These are phyloP conservation scores for Litsea cubeba DNA, from an alignment of 164 flowering plant species.

Conservation along the genomic window DNA sequence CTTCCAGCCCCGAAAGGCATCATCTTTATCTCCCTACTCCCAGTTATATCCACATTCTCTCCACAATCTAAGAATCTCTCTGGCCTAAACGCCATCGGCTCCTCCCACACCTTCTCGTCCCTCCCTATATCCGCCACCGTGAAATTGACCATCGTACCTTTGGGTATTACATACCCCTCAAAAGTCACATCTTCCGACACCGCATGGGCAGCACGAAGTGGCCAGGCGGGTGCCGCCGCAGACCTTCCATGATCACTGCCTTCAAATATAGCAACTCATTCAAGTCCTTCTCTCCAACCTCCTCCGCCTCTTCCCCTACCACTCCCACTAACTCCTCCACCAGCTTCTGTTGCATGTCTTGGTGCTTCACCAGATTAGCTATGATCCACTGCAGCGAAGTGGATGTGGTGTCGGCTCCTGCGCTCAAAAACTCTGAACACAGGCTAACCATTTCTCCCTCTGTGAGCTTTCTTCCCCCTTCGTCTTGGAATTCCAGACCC, in stretches of 20 bases:
- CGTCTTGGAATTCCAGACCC: slow-evolving; percentile 26
- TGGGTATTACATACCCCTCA: slow-evolving; percentile 30
- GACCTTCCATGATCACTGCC: slow-evolving; percentile 13
- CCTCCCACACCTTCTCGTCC: slow-evolving; percentile 20
- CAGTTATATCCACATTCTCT: slow-evolving; percentile 25
- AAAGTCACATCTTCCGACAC: slow-evolving; percentile 23
- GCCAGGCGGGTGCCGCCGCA: slow-evolving; percentile 15
- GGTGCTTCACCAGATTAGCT: slow-evolving; percentile 27
- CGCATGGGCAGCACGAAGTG: slow-evolving; percentile 18
- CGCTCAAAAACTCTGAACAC: slow-evolving; percentile 33
- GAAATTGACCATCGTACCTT: slow-evolving; percentile 24
- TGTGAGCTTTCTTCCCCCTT: slow-evolving; percentile 30
- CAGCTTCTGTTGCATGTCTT: slow-evolving; percentile 3
- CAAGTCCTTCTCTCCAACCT: slow-evolving; percentile 18
- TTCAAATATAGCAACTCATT: slow-evolving; percentile 13
- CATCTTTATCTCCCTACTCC: slow-evolving; percentile 45
- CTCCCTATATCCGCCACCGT: slow-evolving; percentile 28
- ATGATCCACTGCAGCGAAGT: slow-evolving; percentile 32
- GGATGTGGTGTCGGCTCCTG: slow-evolving; percentile 32
- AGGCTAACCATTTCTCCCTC: slow-evolving; percentile 30
- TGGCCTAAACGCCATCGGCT: slow-evolving; percentile 37
- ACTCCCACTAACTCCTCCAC: slow-evolving; percentile 1
- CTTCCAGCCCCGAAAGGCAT: slow-evolving; percentile 49
- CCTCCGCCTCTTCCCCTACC: slow-evolving; percentile 1
- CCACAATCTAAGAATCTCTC: slow-evolving; percentile 34